Percentiles rank a stretch among this genome's conserved stretches.
phyloP scores from a whole-genome alignment of 2,329 filamentous ascomycete genomes.

The Annulohypoxylon truncatum region DNA sequence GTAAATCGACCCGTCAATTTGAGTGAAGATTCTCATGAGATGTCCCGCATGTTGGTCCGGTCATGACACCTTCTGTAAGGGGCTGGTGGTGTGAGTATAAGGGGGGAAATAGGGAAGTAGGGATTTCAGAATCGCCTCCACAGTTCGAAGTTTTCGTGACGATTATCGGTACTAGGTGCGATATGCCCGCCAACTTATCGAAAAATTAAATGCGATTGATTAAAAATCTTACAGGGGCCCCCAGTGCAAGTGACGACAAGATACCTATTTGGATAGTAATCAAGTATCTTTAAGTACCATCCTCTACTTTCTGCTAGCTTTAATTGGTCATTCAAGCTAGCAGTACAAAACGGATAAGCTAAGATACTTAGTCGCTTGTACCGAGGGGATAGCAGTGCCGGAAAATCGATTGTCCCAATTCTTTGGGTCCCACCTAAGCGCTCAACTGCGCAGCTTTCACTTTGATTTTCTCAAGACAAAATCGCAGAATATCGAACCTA shows the following conservation, averaged over 20 bases:
- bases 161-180: too few relatives aligned
- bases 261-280: background rate
- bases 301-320: background rate
- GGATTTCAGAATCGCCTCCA: constrained; percentile 9
- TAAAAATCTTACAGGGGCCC: constrained; percentile 20
- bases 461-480: constrained; percentile 23
- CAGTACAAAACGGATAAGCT: background rate
- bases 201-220: constrained; percentile 34
- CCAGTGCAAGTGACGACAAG: background rate
- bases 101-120: constrained; percentile 5
- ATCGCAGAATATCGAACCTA: constrained; percentile 7
- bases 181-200: constrained; percentile 20
- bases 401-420: constrained; percentile 39
- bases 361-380: background rate
- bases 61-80: constrained; percentile 49
- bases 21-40: constrained; percentile 70
- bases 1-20: constrained; percentile 70
- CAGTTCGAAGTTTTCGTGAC: constrained; percentile 27
- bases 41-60: constrained; percentile 56
- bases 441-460: constrained; percentile 11
- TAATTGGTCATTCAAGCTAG: background rate
- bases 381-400: background rate
- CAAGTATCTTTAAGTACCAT: background rate
- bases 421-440: constrained; percentile 8
- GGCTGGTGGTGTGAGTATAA: constrained; percentile 16